phyloP scores from a whole-genome alignment of 768 basidiomycete genomes.

The Podaxis pistillaris region DNA sequence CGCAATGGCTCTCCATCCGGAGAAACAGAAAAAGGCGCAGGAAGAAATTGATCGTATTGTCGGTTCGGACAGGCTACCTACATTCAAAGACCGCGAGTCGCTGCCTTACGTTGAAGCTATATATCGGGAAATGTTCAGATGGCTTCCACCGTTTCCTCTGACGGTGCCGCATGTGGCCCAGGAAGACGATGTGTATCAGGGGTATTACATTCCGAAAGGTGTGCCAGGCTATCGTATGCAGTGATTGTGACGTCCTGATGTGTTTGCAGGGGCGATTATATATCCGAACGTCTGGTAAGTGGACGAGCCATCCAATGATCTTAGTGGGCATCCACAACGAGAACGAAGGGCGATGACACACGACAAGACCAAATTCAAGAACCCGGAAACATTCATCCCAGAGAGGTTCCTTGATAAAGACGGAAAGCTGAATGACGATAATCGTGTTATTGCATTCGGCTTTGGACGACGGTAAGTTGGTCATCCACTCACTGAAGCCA shows the following conservation, averaged over 20 bases:
- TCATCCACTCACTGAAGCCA: not conserved
- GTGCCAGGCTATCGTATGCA: not conserved
- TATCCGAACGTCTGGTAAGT: slow-evolving; percentile 10
- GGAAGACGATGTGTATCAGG: slow-evolving; percentile 25
- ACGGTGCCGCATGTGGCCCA: slow-evolving; percentile 21
- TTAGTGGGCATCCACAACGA: not conserved
- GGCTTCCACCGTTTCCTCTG: slow-evolving; percentile 17
- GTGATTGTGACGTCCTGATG: not conserved
- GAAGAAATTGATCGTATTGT: slow-evolving; percentile 29
- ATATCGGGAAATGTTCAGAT: slow-evolving; percentile 17
- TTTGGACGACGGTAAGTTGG: slow-evolving; percentile 22
- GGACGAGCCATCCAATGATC: too few species aligned
- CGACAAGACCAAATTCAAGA: slow-evolving; percentile 27
- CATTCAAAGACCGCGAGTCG: slow-evolving; percentile 20
- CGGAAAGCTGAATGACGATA: slow-evolving; percentile 19
- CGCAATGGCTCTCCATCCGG: slow-evolving; percentile 28
- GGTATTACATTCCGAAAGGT: slow-evolving; percentile 23
- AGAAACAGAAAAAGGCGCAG: slow-evolving; percentile 28
- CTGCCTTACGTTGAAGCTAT: slow-evolving; percentile 24
- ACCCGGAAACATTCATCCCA: slow-evolving; percentile 32
- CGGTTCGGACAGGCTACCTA: slow-evolving; percentile 26
- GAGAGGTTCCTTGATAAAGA: slow-evolving; percentile 28
- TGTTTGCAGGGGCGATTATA: slow-evolving; percentile 1
- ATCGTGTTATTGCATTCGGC: slow-evolving; percentile 19
- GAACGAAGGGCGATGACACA: slow-evolving; percentile 29